Evolutionary conservation across 2,329 filamentous ascomycete genomes (phyloP), one percentile per base, ranked within the genome.

Genomic region (Trichoderma endophyticum): DNA sequence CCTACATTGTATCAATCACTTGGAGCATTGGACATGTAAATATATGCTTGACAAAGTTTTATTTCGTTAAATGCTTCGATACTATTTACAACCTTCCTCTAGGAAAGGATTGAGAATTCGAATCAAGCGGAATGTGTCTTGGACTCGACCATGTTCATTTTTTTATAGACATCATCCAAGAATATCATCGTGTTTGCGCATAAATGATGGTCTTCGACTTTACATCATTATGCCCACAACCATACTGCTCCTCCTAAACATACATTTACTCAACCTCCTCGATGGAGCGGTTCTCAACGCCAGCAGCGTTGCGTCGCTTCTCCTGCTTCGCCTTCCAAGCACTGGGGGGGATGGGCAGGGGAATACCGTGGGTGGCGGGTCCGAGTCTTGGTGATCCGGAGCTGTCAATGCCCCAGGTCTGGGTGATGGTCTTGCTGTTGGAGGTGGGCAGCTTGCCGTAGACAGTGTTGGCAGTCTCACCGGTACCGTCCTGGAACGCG

Each of bases 401-500:
- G 4, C 9, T 12, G 43, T 12, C 43, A 6, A 51, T 51, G 43
- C 43, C 9, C 43, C 43, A 51, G n/a, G 43, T 51, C 43, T 51
- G 43, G 9, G 43, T 51, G n/a, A 51, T 51, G 18, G 43, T 51
- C 18, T n/a, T 51, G 43, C 43, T 51, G 43, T 21, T 21, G 8
- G 43, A 51, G 1, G n/a, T 0, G n/a, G 43, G 62, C 1, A 65
- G n/a, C 21, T 48, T 5, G 26, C 62, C 62, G 11, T 65, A 65
- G n/a, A 54, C 62, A 34, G 62, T 65, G 62, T 65, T 65, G 26
- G 62, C 62, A 3, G 62, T 65, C 39, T 65, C 62, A 18, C 62
- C 62, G 15, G 62, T 65, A 11, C 39, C 62, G 21, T 65, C 62
- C 62, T 65, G 62, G 62, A 65, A 65, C n/a, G 62, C 62, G 18